Conservation (phyloP, 179 eudicot species). For the Amaranthus tricolor region DNA sequence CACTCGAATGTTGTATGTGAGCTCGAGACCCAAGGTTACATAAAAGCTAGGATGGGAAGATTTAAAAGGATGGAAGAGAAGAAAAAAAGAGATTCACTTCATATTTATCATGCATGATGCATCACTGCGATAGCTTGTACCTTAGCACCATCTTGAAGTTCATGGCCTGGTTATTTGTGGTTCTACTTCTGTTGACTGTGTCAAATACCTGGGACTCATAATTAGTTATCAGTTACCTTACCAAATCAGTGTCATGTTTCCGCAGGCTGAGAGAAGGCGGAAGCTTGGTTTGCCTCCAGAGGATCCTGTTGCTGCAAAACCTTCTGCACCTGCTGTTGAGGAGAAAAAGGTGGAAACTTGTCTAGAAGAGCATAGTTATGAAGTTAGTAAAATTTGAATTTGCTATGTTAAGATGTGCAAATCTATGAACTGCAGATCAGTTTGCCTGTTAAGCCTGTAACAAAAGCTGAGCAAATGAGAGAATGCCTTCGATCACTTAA, state of each 20-base stretch:
- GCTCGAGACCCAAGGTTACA: no score
- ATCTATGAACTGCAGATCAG: constrained; percentile 45
- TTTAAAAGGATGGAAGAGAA: no score
- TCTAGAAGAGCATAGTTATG: constrained; percentile 7
- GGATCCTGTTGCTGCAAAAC: constrained; percentile 70
- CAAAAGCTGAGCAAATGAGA: constrained; percentile 95
- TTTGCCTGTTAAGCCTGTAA: constrained; percentile 85
- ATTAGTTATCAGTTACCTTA: not conserved
- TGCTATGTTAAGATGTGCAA: constrained; percentile 5
- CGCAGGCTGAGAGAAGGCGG: constrained; percentile 95
- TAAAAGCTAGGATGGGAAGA: no score
- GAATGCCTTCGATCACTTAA: constrained; percentile 89
- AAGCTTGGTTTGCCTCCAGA: constrained; percentile 93
- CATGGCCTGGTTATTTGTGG: not conserved
- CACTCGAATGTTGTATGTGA: no score
- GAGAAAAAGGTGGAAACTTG: constrained; percentile 70
- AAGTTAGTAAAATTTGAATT: not conserved
- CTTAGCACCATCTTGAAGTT: not conserved
- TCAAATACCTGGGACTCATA: not conserved
- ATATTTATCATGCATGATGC: not conserved
- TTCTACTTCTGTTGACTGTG: not conserved
- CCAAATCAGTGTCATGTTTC: constrained; percentile 9
- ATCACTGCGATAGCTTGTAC: not conserved
- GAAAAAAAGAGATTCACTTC: not conserved
- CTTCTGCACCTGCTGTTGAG: constrained; percentile 67